Conservation (phyloP, 169 alveolate species). For the Eimeria brunetti region DNA sequence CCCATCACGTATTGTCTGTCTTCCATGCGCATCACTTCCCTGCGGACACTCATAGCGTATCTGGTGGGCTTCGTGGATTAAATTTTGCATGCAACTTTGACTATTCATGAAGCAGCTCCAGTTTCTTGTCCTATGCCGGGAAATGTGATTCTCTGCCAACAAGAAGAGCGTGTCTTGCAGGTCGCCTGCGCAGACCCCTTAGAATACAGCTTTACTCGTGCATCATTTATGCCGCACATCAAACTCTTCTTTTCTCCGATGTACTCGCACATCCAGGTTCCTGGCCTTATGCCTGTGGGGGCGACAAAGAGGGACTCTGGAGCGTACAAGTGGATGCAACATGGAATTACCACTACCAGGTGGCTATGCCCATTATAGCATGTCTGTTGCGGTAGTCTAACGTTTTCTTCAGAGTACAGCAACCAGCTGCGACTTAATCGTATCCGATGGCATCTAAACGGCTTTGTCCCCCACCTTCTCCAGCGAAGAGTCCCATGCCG, state of each 20-base stretch:
- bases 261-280: slow-evolving; percentile 62
- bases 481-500: slow-evolving; percentile 54
- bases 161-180: background rate
- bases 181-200: background rate
- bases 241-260: slow-evolving; percentile 50
- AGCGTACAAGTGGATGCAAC: background rate
- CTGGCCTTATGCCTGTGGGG: slow-evolving; percentile 9
- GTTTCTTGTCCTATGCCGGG: background rate
- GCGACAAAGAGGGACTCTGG: background rate
- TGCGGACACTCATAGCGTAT: background rate
- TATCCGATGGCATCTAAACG: background rate
- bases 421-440: background rate
- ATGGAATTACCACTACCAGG: background rate
- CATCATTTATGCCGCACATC: background rate
- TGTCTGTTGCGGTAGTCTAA: background rate
- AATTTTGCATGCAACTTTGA: background rate
- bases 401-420: background rate
- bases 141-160: background rate
- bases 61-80: background rate
- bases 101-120: background rate
- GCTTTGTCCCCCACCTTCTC: background rate
- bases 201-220: background rate
- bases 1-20: slow-evolving; percentile 65
- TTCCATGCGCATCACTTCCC: slow-evolving; percentile 47
- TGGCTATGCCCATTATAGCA: no score